Conservation (phyloP, 75 land plant species). For the Pinus taeda region DNA sequence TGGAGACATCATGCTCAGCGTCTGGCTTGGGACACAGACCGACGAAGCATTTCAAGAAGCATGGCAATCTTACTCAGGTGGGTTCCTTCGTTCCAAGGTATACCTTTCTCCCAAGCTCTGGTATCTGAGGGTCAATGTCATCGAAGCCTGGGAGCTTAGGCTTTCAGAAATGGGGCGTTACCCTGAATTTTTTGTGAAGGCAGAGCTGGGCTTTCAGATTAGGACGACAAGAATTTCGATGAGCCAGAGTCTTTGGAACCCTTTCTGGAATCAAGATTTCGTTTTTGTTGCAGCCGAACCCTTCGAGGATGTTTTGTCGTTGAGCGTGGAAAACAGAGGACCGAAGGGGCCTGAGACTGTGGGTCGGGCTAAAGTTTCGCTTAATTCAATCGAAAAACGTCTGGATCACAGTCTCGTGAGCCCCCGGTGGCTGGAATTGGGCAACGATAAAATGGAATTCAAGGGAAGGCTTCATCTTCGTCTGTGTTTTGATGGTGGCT, state of each 20-base stretch:
- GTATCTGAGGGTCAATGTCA: slow-evolving; percentile 73
- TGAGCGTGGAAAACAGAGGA: slow-evolving; percentile 55
- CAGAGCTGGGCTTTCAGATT: slow-evolving; percentile 44
- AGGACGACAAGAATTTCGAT: slow-evolving; percentile 31
- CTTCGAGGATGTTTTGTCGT: slow-evolving; percentile 64
- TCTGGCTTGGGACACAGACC: slow-evolving; percentile 77
- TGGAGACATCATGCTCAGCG: slow-evolving; percentile 70
- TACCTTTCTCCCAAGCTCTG: slow-evolving; percentile 86
- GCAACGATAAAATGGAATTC: slow-evolving; percentile 31
- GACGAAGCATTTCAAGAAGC: slow-evolving; percentile 84
- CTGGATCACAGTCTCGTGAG: slow-evolving; percentile 39
- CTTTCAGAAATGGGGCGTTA: slow-evolving; percentile 28
- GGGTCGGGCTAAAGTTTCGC: slow-evolving; percentile 35
- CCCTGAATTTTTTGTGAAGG: slow-evolving; percentile 50
- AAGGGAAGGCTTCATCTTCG: slow-evolving; percentile 48
- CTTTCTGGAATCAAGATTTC: slow-evolving; percentile 83
- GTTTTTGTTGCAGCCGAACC: slow-evolving; percentile 93
- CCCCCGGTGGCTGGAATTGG: slow-evolving; percentile 44
- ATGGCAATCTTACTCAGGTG: slow-evolving; percentile 90
- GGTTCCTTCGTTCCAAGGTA: slow-evolving; percentile 59
- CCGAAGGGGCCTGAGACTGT: slow-evolving; percentile 34
- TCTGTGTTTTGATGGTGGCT: slow-evolving; percentile 54
- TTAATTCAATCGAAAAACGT: slow-evolving; percentile 30
- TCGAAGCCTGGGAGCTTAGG: slow-evolving; percentile 68
- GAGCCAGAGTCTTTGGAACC: slow-evolving; percentile 22